Percentiles rank a stretch among this genome's conserved stretches.
Conservation (phyloP, 2,329 filamentous ascomycete species). For the Aureobasidium sp. region DNA sequence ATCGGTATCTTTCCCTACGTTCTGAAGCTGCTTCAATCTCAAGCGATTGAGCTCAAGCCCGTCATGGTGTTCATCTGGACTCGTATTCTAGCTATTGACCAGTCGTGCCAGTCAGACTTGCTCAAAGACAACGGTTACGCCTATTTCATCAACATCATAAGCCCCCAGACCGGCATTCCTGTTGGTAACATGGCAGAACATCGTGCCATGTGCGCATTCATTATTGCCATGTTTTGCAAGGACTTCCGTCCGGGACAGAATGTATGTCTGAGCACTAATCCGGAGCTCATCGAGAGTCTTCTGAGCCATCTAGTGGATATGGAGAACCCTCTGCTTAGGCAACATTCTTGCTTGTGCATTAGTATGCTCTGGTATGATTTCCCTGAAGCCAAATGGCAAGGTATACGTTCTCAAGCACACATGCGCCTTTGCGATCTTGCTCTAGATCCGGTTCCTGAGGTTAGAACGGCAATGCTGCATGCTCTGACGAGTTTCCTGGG, state of each 20-base stretch:
- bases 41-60: conserved; percentile 87
- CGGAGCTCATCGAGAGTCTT: conserved; percentile 84
- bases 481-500: conserved; percentile 91
- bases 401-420: conserved; percentile 82
- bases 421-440: conserved; percentile 72
- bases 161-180: conserved; percentile 63
- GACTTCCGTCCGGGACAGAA: conserved; percentile 86
- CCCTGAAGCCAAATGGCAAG: conserved; percentile 89
- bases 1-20: conserved; percentile 99
- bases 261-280: conserved; percentile 80
- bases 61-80: conserved; percentile 99
- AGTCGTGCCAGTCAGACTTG: conserved; percentile 85
- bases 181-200: conserved; percentile 82
- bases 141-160: conserved; percentile 91
- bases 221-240: conserved; percentile 94
- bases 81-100: conserved; percentile 86
- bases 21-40: conserved; percentile 91
- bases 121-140: conserved; percentile 96
- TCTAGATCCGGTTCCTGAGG: conserved; percentile 83
- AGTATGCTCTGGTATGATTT: conserved; percentile 91
- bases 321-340: conserved; percentile 79
- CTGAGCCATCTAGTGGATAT: conserved; percentile 75
- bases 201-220: conserved; percentile 98
- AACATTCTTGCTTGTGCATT: conserved; percentile 93
- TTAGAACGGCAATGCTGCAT: conserved; percentile 86